Base-by-base conservation (phyloP, 2,329 filamentous ascomycete genomes). In the Diaporthe citrichinensis region DNA sequence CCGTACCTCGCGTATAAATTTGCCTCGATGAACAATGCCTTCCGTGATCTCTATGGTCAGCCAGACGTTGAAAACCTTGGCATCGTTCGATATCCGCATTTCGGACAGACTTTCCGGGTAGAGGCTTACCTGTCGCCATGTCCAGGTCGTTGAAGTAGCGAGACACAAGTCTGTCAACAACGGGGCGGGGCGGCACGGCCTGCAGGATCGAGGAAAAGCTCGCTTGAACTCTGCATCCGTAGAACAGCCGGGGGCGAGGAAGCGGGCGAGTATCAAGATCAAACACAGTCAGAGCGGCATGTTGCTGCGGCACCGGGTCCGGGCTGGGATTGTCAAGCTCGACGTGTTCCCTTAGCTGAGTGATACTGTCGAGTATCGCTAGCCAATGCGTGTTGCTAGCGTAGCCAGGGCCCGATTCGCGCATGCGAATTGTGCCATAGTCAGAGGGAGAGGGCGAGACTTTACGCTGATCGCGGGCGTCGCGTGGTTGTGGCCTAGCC, bases 311-410 rank as follows among this genome's bases (percentile, higher is more conserved):
- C 23, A 59, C 23, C n/a, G 34, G 20, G 23, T 23, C 8, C 20
- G 31, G 4, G 34, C 57, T 39, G 34, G 34, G 34, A 15, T 59
- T 36, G 20, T 59, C 57, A 59, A 59, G 10, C 1, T 82, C 81
- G 12, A 85, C 79, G 15, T 84, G 81, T 2, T 84, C 80, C 68
- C 81, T 85, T 4, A 87, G 78, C 7, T 86, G 84, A 2, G 84
- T 80, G 34, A 87, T 86, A 41, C 81, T 80, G 46, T 86, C 84
- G 4, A 87, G 78, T 2, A 87, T 80, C 20, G 85, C 83, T 10
- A 83, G 81, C 85, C 85, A 87, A 72, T 87, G 86, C 10, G 79
- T 80, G 31, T 82, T 79, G 28, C n/a, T n/a, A n/a, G n/a, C n/a
- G n/a, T n/a, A n/a, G n/a, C n/a, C n/a, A n/a, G 76, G 1, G 78